These are phyloP conservation scores for Penicillium cataractarum DNA, from an alignment of 495 filamentous ascomycete species.

Conservation along the genomic window DNA sequence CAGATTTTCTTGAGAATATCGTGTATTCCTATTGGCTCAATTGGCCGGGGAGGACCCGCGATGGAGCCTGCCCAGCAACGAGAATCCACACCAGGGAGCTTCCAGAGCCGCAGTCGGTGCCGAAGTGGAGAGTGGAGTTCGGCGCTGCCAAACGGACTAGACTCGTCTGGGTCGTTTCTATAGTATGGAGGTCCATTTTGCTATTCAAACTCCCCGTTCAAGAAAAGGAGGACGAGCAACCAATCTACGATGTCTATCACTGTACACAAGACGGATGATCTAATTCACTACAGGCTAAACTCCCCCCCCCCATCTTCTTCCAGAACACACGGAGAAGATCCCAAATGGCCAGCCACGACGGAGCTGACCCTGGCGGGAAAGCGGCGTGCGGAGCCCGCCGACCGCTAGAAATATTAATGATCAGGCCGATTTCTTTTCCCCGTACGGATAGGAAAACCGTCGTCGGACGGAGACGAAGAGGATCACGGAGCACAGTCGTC, in stretches of 20 bases:
- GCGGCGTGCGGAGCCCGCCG: conserved; percentile 32
- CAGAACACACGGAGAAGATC: conserved; percentile 12
- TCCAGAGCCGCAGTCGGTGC: conserved; percentile 38
- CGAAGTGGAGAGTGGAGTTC: conserved; percentile 29
- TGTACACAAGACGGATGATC: background rate
- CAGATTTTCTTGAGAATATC: background rate
- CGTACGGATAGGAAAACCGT: conserved; percentile 7
- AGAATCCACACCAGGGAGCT: conserved; percentile 33
- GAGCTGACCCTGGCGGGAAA: conserved; percentile 15
- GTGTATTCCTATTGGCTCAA: conserved; percentile 20
- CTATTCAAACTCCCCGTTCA: no score
- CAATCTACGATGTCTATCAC: no score
- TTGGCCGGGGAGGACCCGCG: conserved; percentile 27
- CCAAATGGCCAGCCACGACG: background rate
- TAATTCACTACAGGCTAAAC: conserved; percentile 5
- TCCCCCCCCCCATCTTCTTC: conserved; percentile 6
- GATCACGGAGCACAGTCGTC: conserved; percentile 5
- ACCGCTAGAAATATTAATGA: background rate
- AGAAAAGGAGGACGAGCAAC: background rate
- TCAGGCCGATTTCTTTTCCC: background rate
- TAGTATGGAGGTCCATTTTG: no score
- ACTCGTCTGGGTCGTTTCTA: no score
- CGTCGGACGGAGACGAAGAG: conserved; percentile 21
- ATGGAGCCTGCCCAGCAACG: conserved; percentile 14
- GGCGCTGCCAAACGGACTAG: conserved; percentile 6